phyloP scores from a whole-genome alignment of 2,329 filamentous ascomycete genomes.

The Raffaelea arxii region DNA sequence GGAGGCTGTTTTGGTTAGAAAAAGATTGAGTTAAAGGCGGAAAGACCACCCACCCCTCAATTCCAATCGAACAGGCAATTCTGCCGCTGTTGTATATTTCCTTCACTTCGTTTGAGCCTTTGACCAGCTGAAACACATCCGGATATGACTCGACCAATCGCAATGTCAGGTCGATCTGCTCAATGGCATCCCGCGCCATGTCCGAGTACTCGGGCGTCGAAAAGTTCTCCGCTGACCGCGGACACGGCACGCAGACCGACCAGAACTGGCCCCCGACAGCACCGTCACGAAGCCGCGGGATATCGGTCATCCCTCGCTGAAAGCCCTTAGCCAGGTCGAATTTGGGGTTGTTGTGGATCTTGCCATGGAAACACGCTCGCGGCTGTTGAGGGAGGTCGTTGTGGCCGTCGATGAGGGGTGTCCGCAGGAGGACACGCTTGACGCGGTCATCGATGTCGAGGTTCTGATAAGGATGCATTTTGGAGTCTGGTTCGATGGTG shows the following conservation, averaged over 20 bases:
- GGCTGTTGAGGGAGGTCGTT: slow-evolving; percentile 23
- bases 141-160: slow-evolving; percentile 56
- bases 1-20: slow-evolving; percentile 71
- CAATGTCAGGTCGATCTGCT: slow-evolving; percentile 66
- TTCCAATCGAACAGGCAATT: slow-evolving; percentile 24
- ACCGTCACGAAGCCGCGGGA: slow-evolving; percentile 16
- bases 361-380: slow-evolving; percentile 18
- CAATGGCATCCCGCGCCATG: slow-evolving; percentile 38
- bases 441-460: slow-evolving; percentile 19
- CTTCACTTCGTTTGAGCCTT: slow-evolving; percentile 31
- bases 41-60: slow-evolving; percentile 23
- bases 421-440: slow-evolving; percentile 17
- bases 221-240: slow-evolving; percentile 11
- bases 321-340: slow-evolving; percentile 23
- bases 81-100: slow-evolving; percentile 17
- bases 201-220: slow-evolving; percentile 11
- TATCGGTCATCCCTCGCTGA: slow-evolving; percentile 22
- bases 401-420: slow-evolving; percentile 24
- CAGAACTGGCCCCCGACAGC: slow-evolving; percentile 13
- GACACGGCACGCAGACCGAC: slow-evolving; percentile 15
- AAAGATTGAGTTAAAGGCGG: too few species aligned
- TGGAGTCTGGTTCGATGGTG: neutral
- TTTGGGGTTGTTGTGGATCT: slow-evolving; percentile 21
- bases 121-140: slow-evolving; percentile 53
- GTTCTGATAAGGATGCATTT: slow-evolving; percentile 11